Evolutionary conservation across 2,329 filamentous ascomycete species (phyloP), one percentile per base, ranked within the genome.

Genomic region (Coniochaeta prunicola): DNA sequence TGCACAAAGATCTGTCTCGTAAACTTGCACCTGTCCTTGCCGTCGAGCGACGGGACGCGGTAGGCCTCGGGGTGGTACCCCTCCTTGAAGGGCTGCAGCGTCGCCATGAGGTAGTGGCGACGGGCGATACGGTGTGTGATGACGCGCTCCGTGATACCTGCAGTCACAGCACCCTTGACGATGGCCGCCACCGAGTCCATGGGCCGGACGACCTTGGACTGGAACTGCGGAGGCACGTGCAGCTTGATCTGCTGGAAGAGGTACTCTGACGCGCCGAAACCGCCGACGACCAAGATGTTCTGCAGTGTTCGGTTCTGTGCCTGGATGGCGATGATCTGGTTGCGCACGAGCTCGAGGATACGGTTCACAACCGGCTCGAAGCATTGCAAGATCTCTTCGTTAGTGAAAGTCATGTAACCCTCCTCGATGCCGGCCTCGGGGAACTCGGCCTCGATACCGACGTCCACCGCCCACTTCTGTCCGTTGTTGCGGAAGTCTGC

Each of bases 241-340:
- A 97, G 87, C 76, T 96, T 97, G 80, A 99, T 97, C 76, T 99
- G 94, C 76, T 97, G 93, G 85, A 97, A 99, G 61, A 99, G 88
- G 72, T 97, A 97, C 76, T 99, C 94, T 8, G 93, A 97, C 31
- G 93, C 94, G 77, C 94, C 94, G 71, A 99, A 99, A 66, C 94
- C 94, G 81, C 94, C 94, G 10, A 99, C 94, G 8, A 99, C 92
- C 62, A 99, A 80, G 58, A 99, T 94, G 72, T 97, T 97, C 81
- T 97, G 93, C 59, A 99, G 79, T 36, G 89, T 85, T 65, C 92
- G 83, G 80, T 97, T 97, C 76, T 97, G 94, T 6, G 93, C 93
- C 77, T 97, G 94, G 66, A 99, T 97, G 65, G 94, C 94, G 68
- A 97, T 97, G 74, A 99, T 97, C 76, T 99, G 94, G 76, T 97